These are phyloP conservation scores for Coemansia sp. DNA, from an alignment of 192 early-diverging fungal genomes.

Conservation along the genomic window DNA sequence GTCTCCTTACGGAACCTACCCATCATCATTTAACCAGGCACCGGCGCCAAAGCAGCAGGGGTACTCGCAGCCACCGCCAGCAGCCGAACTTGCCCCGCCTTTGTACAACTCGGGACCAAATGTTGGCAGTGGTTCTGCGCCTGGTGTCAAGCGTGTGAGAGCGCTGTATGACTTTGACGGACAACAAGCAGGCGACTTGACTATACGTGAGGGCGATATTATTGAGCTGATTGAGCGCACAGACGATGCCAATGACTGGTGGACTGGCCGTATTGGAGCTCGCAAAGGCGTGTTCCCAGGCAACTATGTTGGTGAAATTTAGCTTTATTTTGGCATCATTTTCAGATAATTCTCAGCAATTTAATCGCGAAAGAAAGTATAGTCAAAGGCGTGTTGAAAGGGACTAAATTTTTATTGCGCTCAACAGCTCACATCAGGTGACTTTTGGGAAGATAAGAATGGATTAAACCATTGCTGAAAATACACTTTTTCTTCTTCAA, in stretches of 20 bases:
- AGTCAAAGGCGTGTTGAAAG: too few species aligned
- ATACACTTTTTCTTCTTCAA: not conserved
- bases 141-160: constrained; percentile 55
- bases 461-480: not conserved
- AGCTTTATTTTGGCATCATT: not conserved
- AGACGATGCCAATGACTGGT: constrained; percentile 69
- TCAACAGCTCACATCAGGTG: not conserved
- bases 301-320: constrained; percentile 41
- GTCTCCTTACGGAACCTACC: constrained; percentile 6
- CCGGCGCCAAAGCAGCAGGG: constrained; percentile 7
- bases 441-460: not conserved
- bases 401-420: too few species aligned
- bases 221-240: constrained; percentile 71
- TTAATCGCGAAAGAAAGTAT: too few species aligned
- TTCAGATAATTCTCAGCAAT: too few species aligned
- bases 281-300: constrained; percentile 72
- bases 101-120: constrained; percentile 15
- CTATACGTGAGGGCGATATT: constrained; percentile 67
- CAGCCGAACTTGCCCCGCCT: constrained; percentile 9
- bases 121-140: constrained; percentile 6
- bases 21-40: constrained; percentile 3
- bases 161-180: constrained; percentile 81
- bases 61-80: constrained; percentile 8
- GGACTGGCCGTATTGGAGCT: constrained; percentile 72
- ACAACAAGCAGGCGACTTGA: constrained; percentile 69